A percentile compares a stretch with the other conserved stretches of the same genome.
These are phyloP conservation scores for Syzygium aromaticum DNA, from an alignment of 345 rosid species.

Conservation along the genomic window DNA sequence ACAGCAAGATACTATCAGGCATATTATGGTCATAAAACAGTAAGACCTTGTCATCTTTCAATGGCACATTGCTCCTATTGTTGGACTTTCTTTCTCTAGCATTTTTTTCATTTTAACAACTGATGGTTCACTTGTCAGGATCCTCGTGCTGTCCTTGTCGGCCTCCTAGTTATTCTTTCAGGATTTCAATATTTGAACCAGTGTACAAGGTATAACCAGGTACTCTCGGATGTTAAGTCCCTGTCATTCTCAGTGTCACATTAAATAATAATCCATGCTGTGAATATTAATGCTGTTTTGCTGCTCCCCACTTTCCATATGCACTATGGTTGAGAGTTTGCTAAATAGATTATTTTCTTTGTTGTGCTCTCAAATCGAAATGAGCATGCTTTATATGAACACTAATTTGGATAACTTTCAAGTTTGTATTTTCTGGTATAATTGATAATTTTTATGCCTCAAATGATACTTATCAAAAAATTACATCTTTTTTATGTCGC, in stretches of 20 bases:
- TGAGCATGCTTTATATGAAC: background rate
- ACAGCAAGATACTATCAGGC: constrained; percentile 89
- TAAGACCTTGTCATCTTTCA: constrained; percentile 19
- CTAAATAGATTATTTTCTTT: background rate
- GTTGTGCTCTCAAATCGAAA: background rate
- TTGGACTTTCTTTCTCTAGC: constrained; percentile 1
- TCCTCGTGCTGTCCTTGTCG: constrained; percentile 81
- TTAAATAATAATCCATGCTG: background rate
- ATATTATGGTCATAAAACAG: constrained; percentile 92
- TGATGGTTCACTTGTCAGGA: constrained; percentile 41
- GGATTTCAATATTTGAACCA: constrained; percentile 84
- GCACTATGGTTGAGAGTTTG: background rate
- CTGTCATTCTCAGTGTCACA: background rate
- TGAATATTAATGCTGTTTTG: background rate
- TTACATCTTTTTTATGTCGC: background rate
- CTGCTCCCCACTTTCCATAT: background rate
- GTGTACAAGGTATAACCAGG: constrained; percentile 84
- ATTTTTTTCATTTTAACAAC: background rate
- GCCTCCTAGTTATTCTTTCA: constrained; percentile 75
- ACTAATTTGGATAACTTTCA: background rate
- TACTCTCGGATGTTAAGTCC: constrained; percentile 7
- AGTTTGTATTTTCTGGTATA: background rate
- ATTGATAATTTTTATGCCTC: background rate
- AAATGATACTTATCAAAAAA: background rate
- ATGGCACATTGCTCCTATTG: background rate